Percentiles rank a stretch among this genome's conserved stretches.
Evolutionary conservation across 805 yeast species (phyloP).

Genomic region (Metschnikowia lachancei): DNA sequence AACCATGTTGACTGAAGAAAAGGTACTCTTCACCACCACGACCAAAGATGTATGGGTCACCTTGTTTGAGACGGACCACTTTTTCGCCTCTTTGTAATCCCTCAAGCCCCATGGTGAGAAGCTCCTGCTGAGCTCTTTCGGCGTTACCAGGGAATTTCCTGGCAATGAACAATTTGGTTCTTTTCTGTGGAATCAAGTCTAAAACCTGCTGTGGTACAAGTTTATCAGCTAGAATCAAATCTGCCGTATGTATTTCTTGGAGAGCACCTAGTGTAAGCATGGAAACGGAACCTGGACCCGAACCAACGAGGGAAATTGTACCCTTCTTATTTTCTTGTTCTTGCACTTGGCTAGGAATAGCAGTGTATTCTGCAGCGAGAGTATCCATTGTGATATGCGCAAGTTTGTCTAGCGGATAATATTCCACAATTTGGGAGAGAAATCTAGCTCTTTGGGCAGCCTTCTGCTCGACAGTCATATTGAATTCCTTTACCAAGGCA

Average conservation of each 20-base stretch:
- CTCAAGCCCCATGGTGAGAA: conserved; percentile 67
- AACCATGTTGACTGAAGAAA: conserved; percentile 68
- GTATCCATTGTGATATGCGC: conserved; percentile 60
- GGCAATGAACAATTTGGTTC: conserved; percentile 78
- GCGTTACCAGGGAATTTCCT: conserved; percentile 96
- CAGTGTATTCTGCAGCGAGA: conserved; percentile 42
- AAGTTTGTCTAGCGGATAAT: conserved; percentile 71
- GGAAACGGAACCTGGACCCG: conserved; percentile 90
- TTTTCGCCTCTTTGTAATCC: conserved; percentile 63
- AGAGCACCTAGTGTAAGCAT: conserved; percentile 83
- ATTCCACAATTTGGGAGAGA: conserved; percentile 87
- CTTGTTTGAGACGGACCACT: conserved; percentile 90
- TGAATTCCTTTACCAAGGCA: conserved; percentile 57
- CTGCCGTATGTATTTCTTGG: conserved; percentile 76
- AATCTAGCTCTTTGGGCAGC: conserved; percentile 69
- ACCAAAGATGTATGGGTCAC: conserved; percentile 95
- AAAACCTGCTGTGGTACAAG: conserved; percentile 86
- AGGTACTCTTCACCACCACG: conserved; percentile 91
- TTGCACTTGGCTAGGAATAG: not conserved
- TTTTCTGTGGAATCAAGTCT: conserved; percentile 68
- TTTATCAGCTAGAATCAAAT: conserved; percentile 83
- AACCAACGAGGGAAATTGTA: conserved; percentile 76
- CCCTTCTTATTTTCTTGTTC: conserved; percentile 38
- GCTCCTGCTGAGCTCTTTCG: conserved; percentile 85
- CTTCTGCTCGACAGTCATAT: conserved; percentile 49